Percentiles rank a stretch among this genome's conserved stretches.
phyloP scores from a whole-genome alignment of 306 rosid genomes.

The Sicyos baderoa region DNA sequence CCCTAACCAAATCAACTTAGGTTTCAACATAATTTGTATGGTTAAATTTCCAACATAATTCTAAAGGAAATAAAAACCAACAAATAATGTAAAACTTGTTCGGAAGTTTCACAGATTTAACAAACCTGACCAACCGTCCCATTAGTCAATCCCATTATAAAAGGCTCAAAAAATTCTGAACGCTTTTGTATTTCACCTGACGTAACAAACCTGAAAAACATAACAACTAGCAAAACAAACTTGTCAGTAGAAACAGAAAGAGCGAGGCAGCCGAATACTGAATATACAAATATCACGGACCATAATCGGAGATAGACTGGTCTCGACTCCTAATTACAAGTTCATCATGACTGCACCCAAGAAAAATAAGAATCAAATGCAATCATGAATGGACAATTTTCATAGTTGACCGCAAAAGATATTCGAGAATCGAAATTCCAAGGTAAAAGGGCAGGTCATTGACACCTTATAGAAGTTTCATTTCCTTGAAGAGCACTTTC shows the following conservation, averaged over 20 bases:
- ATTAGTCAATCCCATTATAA: slow-evolving; percentile 70
- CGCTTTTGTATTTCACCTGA: slow-evolving; percentile 90
- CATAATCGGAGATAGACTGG: slow-evolving; percentile 85
- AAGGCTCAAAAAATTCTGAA: slow-evolving; percentile 83
- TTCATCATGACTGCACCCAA: slow-evolving; percentile 71
- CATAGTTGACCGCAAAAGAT: not conserved
- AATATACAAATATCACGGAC: slow-evolving; percentile 43
- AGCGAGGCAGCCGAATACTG: slow-evolving; percentile 9
- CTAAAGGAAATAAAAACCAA: not conserved
- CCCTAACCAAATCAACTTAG: not conserved
- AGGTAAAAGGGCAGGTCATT: slow-evolving; percentile 29
- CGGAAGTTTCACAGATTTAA: not conserved
- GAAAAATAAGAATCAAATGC: slow-evolving; percentile 16
- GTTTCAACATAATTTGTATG: not conserved
- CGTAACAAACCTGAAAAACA: slow-evolving; percentile 99
- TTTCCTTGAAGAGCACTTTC: slow-evolving; percentile 85
- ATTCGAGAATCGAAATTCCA: slow-evolving; percentile 15
- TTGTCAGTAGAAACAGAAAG: slow-evolving; percentile 35
- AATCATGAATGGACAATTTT: slow-evolving; percentile 14
- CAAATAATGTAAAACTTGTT: not conserved
- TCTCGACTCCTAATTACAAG: slow-evolving; percentile 77
- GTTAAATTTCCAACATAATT: not conserved
- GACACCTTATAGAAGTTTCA: slow-evolving; percentile 81
- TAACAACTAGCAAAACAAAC: slow-evolving; percentile 65
- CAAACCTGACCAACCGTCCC: slow-evolving; percentile 86